These are phyloP conservation scores for Colletotrichum navitas DNA, from an alignment of 2,329 filamentous ascomycete species.

Conservation along the genomic window DNA sequence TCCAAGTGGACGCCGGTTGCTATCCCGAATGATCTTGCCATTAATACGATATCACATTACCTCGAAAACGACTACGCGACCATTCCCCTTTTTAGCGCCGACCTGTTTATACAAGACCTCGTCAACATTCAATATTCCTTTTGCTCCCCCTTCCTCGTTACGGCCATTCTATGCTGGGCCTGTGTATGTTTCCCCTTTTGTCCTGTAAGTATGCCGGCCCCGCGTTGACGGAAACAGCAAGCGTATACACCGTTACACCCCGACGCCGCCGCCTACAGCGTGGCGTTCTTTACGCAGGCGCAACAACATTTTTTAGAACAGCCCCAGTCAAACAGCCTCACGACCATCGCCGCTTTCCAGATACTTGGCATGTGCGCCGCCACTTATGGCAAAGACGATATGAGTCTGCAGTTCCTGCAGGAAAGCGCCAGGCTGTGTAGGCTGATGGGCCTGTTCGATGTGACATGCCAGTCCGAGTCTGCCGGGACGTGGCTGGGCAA, in stretches of 20 bases:
- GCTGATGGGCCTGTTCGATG: slow-evolving; percentile 31
- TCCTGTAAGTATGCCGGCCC: accelerated
- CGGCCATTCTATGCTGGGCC: slow-evolving; percentile 18
- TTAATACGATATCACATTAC: slow-evolving; percentile 17
- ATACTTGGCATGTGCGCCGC: slow-evolving; percentile 20
- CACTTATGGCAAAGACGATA: slow-evolving; percentile 11
- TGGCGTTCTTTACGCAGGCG: slow-evolving; percentile 15
- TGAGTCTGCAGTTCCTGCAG: neutral
- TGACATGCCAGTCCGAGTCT: slow-evolving; percentile 3
- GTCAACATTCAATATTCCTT: neutral
- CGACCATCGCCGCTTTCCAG: slow-evolving; percentile 9
- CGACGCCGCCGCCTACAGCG: neutral
- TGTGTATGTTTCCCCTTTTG: slow-evolving; percentile 16
- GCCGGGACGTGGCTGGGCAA: slow-evolving; percentile 10
- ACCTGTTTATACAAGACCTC: slow-evolving; percentile 16
- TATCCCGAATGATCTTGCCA: slow-evolving; percentile 27
- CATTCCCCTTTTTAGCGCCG: slow-evolving; percentile 30
- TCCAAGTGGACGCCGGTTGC: slow-evolving; percentile 17
- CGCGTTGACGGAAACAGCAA: slow-evolving; percentile 4
- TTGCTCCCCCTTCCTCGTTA: slow-evolving; percentile 24
- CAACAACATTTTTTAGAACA: slow-evolving; percentile 12
- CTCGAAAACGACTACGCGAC: slow-evolving; percentile 25
- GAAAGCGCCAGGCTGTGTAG: slow-evolving; percentile 2
- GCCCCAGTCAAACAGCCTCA: slow-evolving; percentile 6
- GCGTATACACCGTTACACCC: slow-evolving; percentile 15